phyloP scores from a whole-genome alignment of 345 rosid species.

The Arabis hirsuta region DNA sequence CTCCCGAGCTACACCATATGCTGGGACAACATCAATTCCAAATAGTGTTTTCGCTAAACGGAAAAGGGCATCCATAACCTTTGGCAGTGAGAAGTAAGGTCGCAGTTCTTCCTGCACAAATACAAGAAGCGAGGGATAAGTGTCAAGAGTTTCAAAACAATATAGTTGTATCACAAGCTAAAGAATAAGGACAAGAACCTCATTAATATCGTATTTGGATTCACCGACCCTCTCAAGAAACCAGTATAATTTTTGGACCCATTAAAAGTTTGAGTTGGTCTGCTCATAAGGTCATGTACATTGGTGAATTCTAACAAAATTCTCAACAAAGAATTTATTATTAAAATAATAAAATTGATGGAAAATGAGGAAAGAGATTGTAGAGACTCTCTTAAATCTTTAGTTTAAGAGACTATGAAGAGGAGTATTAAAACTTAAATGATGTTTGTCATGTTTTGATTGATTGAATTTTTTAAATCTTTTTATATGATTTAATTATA shows the following conservation, averaged over 20 bases:
- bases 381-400: no score
- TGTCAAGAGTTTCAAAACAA: slow-evolving; percentile 18
- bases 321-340: no score
- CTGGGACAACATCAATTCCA: slow-evolving; percentile 73
- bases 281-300: slow-evolving; percentile 83
- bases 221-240: slow-evolving; percentile 97
- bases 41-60: slow-evolving; percentile 71
- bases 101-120: slow-evolving; percentile 83
- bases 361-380: no score
- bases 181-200: slow-evolving; percentile 59
- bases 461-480: no score
- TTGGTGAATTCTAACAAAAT: no score
- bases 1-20: slow-evolving; percentile 92
- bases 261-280: no score
- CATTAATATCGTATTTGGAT: slow-evolving; percentile 87
- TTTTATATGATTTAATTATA: no score
- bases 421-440: no score
- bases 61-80: slow-evolving; percentile 87
- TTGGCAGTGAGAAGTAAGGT: slow-evolving; percentile 92
- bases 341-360: no score
- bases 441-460: no score
- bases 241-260: no score
- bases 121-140: slow-evolving; percentile 15
- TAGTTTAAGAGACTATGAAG: no score
- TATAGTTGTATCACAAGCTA: slow-evolving; percentile 12